Evolutionary conservation across 352 stramenopile genomes (phyloP).

Genomic region (Pythium rhizo-oryzae): DNA sequence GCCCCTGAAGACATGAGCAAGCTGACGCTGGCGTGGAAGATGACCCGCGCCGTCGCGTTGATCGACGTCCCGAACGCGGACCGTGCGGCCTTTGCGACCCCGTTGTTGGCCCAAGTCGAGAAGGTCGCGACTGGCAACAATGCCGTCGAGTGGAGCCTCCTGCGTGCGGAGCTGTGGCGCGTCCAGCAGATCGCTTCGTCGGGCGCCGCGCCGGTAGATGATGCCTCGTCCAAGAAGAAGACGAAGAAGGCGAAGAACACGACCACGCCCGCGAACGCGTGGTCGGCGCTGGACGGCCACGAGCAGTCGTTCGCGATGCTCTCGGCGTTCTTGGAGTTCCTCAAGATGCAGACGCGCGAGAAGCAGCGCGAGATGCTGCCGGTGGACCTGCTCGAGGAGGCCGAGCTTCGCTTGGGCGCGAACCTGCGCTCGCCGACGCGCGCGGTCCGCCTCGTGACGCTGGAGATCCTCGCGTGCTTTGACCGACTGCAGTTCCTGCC

Average conservation of each 20-base stretch:
- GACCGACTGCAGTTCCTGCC: conserved; percentile 50
- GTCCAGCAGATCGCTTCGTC: conserved; percentile 51
- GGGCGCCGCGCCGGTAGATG: no score
- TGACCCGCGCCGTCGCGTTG: conserved; percentile 59
- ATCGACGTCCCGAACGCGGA: conserved; percentile 45
- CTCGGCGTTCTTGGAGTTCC: conserved; percentile 56
- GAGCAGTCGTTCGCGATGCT: conserved; percentile 62
- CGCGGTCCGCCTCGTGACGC: conserved; percentile 61
- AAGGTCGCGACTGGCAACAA: conserved; percentile 17
- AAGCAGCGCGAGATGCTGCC: conserved; percentile 53
- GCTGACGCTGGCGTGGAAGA: conserved; percentile 73
- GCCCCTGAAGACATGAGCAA: conserved; percentile 15
- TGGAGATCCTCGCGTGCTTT: conserved; percentile 66
- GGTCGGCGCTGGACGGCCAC: conserved; percentile 42
- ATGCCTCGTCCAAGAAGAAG: not conserved
- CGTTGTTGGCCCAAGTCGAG: conserved; percentile 35
- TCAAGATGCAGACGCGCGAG: conserved; percentile 60
- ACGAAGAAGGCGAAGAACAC: conserved; percentile 25
- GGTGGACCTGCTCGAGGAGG: conserved; percentile 33
- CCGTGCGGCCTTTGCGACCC: conserved; percentile 44
- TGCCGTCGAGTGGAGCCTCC: conserved; percentile 13
- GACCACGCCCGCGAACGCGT: conserved; percentile 12
- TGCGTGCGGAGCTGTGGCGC: conserved; percentile 75
- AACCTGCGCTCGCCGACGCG: conserved; percentile 75
- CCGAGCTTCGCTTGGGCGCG: conserved; percentile 44